These are phyloP conservation scores for Alloteropsis semialata DNA, from an alignment of 176 grass and related monocot species.

Conservation along the genomic window DNA sequence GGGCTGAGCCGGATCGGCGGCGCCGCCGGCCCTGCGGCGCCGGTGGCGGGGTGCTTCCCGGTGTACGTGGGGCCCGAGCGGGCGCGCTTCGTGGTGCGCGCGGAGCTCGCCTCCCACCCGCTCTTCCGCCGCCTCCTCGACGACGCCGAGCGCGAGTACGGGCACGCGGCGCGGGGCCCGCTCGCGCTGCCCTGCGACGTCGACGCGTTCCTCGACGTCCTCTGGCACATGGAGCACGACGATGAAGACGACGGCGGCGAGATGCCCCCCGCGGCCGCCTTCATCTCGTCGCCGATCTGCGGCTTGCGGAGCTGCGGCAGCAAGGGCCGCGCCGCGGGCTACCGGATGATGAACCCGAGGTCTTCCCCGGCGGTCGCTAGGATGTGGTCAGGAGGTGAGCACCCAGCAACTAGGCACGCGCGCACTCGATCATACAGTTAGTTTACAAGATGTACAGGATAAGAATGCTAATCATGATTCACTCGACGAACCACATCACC, in stretches of 20 bases:
- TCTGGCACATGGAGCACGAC: conserved; percentile 54
- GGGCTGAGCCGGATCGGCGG: background rate
- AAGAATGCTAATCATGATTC: background rate
- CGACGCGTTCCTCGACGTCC: conserved; percentile 54
- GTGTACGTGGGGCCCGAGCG: conserved; percentile 66
- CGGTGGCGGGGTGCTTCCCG: conserved; percentile 71
- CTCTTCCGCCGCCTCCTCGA: conserved; percentile 62
- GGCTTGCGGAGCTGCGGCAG: background rate
- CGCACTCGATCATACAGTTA: background rate
- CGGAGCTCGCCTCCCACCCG: conserved; percentile 54
- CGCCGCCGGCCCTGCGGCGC: background rate
- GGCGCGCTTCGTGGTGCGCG: conserved; percentile 67
- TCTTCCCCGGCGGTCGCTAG: background rate
- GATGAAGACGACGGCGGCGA: background rate
- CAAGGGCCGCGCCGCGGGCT: conserved; percentile 9
- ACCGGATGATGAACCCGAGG: conserved; percentile 48
- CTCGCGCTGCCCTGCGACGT: conserved; percentile 69
- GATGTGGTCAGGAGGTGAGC: background rate
- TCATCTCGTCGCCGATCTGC: conserved; percentile 26
- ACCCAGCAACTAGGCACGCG: background rate
- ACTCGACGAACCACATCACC: background rate
- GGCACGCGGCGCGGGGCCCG: conserved; percentile 53
- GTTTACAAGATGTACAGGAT: background rate
- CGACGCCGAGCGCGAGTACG: conserved; percentile 68
- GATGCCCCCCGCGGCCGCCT: background rate